These are phyloP conservation scores for Tuber calosporum DNA, from an alignment of 495 filamentous ascomycete species.

Conservation along the genomic window DNA sequence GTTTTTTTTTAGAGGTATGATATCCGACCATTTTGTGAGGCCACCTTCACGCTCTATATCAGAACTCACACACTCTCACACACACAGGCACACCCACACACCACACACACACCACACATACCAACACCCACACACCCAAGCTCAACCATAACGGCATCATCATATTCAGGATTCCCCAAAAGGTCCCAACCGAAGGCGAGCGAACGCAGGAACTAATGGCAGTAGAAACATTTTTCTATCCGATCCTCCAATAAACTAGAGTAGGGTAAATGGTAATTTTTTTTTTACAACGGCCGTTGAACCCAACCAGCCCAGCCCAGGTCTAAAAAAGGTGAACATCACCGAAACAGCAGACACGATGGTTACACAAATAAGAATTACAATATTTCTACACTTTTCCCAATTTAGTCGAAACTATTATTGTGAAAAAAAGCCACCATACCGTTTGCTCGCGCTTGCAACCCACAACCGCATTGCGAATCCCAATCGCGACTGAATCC, in stretches of 20 bases:
- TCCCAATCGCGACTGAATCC: not conserved
- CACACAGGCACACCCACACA: too few relatives aligned
- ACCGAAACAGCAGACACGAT: not conserved
- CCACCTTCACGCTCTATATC: not conserved
- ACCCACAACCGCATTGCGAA: not conserved
- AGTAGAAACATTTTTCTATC: not conserved
- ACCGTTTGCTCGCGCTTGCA: not conserved
- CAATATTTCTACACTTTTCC: not conserved
- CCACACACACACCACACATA: too few relatives aligned
- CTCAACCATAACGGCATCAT: not conserved
- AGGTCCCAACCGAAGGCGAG: not conserved
- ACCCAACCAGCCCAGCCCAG: not conserved
- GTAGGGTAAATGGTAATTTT: too few relatives aligned
- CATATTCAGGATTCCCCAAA: not conserved
- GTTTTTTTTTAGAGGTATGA: not conserved
- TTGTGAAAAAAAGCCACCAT: not conserved
- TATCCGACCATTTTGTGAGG: not conserved
- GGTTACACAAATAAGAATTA: not conserved
- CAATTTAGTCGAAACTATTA: not conserved
- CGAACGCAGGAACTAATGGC: not conserved
- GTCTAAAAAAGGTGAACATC: not conserved
- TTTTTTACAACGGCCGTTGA: not conserved
- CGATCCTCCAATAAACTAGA: not conserved
- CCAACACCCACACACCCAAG: not conserved
- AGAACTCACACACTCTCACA: not conserved